Evolutionary conservation across 352 stramenopile genomes (phyloP).

Genomic region (Globisporangium spiculum): DNA sequence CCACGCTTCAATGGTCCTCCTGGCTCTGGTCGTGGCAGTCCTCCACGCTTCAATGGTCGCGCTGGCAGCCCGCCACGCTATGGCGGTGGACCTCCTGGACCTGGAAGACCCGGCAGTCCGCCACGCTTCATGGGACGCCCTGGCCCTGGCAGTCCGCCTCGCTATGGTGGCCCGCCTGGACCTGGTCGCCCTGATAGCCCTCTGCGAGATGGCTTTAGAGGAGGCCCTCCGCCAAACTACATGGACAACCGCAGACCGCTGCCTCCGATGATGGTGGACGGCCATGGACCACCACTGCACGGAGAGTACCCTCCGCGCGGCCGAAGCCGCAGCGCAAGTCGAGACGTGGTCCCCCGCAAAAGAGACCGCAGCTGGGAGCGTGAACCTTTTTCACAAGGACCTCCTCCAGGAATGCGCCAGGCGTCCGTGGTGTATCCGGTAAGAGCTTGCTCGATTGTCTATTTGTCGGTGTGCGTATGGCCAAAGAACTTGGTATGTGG

Average conservation of each 20-base stretch:
- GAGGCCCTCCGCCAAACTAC: conserved; percentile 17
- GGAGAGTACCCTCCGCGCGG: conserved; percentile 24
- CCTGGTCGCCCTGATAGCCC: conserved; percentile 13
- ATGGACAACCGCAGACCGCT: conserved; percentile 35
- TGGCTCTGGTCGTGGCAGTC: not conserved
- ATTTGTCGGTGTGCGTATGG: not conserved
- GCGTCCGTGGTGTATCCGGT: conserved; percentile 17
- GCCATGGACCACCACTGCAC: conserved; percentile 3
- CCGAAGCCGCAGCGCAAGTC: conserved; percentile 27
- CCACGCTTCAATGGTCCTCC: not conserved
- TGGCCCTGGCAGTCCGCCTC: conserved; percentile 3
- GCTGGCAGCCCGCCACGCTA: conserved; percentile 10
- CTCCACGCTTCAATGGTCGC: not conserved
- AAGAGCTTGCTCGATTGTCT: not conserved
- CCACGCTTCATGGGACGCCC: not conserved
- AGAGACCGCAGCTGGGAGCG: conserved; percentile 21
- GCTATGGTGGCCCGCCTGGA: not conserved
- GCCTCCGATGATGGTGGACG: conserved; percentile 31
- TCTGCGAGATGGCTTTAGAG: conserved; percentile 24
- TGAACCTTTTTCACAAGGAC: not conserved
- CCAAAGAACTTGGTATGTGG: not conserved
- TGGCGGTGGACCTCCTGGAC: not conserved
- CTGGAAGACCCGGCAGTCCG: conserved; percentile 13
- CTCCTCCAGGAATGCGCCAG: conserved; percentile 8
- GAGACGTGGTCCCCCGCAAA: conserved; percentile 11